These are phyloP conservation scores for Kluyveromyces dobzhanskii DNA, from an alignment of 805 yeast genomes.

Conservation along the genomic window DNA sequence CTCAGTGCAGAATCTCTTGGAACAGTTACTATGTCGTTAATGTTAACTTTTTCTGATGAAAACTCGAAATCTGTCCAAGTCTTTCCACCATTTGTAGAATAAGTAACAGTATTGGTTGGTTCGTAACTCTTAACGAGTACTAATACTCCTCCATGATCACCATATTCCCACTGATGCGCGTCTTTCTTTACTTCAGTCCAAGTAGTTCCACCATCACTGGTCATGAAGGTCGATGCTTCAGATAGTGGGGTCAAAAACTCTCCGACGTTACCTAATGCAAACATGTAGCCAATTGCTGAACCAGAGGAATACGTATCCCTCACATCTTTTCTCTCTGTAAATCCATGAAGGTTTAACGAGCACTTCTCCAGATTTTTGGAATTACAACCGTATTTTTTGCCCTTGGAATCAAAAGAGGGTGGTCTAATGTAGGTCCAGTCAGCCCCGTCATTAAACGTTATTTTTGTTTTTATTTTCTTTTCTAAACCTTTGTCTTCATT, in stretches of 20 bases:
- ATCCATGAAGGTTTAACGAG: slow-evolving; percentile 81
- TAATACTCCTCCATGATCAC: slow-evolving; percentile 86
- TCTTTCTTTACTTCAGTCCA: slow-evolving; percentile 80
- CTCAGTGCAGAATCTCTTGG: slow-evolving; percentile 85
- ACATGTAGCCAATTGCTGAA: slow-evolving; percentile 79
- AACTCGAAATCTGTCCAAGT: slow-evolving; percentile 67
- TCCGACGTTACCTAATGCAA: slow-evolving; percentile 95
- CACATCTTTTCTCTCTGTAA: slow-evolving; percentile 74
- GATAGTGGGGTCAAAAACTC: slow-evolving; percentile 38
- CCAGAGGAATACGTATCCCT: slow-evolving; percentile 84
- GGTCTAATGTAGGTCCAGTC: slow-evolving; percentile 70
- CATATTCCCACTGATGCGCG: slow-evolving; percentile 85
- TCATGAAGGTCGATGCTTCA: slow-evolving; percentile 62
- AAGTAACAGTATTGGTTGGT: slow-evolving; percentile 49
- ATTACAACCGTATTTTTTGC: slow-evolving; percentile 47
- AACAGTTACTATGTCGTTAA: slow-evolving; percentile 76
- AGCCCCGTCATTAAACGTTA: slow-evolving; percentile 87
- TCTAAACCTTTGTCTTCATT: slow-evolving; percentile 28
- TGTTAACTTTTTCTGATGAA: slow-evolving; percentile 42
- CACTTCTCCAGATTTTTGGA: slow-evolving; percentile 49
- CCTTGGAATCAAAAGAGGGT: slow-evolving; percentile 56
- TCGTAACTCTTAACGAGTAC: slow-evolving; percentile 57
- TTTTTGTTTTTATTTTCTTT: slow-evolving; percentile 60
- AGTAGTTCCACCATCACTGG: slow-evolving; percentile 84
- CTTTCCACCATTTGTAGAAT: slow-evolving; percentile 72